Base-by-base conservation (phyloP, 345 rosid species). In the Brassica juncea region DNA sequence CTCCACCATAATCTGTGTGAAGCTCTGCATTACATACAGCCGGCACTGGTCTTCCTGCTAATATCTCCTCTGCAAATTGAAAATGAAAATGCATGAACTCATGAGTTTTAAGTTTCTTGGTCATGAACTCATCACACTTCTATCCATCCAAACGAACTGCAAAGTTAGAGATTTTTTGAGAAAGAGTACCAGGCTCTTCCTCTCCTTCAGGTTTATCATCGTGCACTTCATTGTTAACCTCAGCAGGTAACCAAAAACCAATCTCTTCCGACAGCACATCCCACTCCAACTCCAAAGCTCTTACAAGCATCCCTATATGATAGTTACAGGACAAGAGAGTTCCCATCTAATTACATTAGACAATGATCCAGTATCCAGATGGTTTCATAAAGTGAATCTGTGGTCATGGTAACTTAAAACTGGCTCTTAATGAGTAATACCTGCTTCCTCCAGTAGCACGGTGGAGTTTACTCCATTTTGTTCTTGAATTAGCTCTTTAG, bases 1-100 rank as follows among this genome's bases (percentile, higher is more conserved):
- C 88, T 19, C 99, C 99, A 59, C 31, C 95, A 72, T 96, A 96
- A 82, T 96, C 99, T 8, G 97, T 72, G 85, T 93, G 98, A 81
- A 96, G 97, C 84, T 93, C 90, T 8, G 90, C 85, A 52, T 86
- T 83, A 69, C 99, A 96, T 84, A 87, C 93, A 8, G 82, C 84
- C 60, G 94, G 97, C 77, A 86, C 77, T 6, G 92, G 91, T 85
- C 97, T 90, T 67, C 99, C 99, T 4, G 99, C 90, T 79, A 96
- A 82, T 83, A 90, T 85, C 67, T 87, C 97, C 73, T 89, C 99
- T 93, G 84, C 59, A 68, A 62, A 72, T 5, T 30, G 4, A 82
- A 68, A 10, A 39, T 34, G 4, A 83, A 74, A 68, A 49, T 30
- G 54, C 70, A 81, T 19, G 68, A 55, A 4, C 16, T 64, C 71